phyloP scores from a whole-genome alignment of 352 stramenopile genomes.

The Pythium myriotylum region DNA sequence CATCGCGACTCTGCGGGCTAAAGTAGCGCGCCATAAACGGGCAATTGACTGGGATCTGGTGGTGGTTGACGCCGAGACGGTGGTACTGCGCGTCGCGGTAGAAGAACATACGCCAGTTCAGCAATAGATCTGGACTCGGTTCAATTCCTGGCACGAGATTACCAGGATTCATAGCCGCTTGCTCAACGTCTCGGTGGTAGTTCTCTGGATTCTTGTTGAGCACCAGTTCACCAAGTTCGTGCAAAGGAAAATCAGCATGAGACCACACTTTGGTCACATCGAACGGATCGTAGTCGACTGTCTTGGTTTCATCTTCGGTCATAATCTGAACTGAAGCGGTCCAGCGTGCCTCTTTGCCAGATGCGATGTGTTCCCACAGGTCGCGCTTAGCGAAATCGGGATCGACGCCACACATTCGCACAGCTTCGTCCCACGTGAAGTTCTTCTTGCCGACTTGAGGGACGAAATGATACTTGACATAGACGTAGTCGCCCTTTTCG shows the following conservation, averaged over 20 bases:
- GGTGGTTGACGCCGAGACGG: constrained; percentile 89
- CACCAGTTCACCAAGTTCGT: constrained; percentile 86
- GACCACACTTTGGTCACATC: constrained; percentile 94
- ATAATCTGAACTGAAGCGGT: constrained; percentile 93
- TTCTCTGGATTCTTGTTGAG: constrained; percentile 93
- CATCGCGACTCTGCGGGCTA: constrained; percentile 30
- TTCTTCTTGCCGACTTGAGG: constrained; percentile 91
- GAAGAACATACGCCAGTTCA: constrained; percentile 75
- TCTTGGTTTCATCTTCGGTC: constrained; percentile 69
- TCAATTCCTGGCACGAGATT: constrained; percentile 93
- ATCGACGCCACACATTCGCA: constrained; percentile 63
- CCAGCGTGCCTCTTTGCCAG: constrained; percentile 84
- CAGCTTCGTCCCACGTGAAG: constrained; percentile 80
- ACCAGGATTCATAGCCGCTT: constrained; percentile 90
- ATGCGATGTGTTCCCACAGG: constrained; percentile 90
- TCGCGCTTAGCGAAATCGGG: constrained; percentile 91
- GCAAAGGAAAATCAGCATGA: constrained; percentile 86
- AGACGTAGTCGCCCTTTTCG: constrained; percentile 65
- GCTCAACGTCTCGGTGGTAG: constrained; percentile 95
- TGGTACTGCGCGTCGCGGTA: constrained; percentile 90
- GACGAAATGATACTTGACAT: constrained; percentile 95
- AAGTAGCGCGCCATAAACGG: constrained; percentile 51
- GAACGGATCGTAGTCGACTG: constrained; percentile 85
- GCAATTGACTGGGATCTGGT: constrained; percentile 88
- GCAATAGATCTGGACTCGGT: constrained; percentile 51